These are phyloP conservation scores for Elsinoe ampelina DNA, from an alignment of 2,329 filamentous ascomycete species.

Conservation along the genomic window DNA sequence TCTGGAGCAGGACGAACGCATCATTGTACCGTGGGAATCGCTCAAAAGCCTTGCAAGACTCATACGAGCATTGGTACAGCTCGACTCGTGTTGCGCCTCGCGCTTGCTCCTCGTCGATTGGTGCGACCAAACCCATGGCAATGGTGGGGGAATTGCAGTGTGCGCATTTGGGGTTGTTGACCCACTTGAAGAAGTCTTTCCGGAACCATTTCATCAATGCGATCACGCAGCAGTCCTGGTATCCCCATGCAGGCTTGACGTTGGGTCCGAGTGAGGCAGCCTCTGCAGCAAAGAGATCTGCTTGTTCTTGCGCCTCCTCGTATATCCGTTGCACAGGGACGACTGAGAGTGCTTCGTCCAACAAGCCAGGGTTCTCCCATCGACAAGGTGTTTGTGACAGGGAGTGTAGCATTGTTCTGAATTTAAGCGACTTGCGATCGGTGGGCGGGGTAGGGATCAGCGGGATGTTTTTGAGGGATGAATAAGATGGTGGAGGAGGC, in stretches of 20 bases:
- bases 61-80: constrained; percentile 75
- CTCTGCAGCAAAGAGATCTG: constrained; percentile 75
- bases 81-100: constrained; percentile 82
- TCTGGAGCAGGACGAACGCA: constrained; percentile 85
- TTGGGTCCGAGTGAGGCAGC: constrained; percentile 78
- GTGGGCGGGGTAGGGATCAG: constrained; percentile 64
- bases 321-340: constrained; percentile 90
- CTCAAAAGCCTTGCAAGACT: constrained; percentile 67
- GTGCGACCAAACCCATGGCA: constrained; percentile 70
- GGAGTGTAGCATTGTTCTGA: constrained; percentile 66
- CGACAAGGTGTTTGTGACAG: constrained; percentile 81
- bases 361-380: constrained; percentile 89
- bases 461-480: constrained; percentile 53
- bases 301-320: constrained; percentile 86
- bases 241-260: constrained; percentile 77
- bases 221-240: constrained; percentile 91
- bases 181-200: constrained; percentile 87
- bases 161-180: constrained; percentile 86
- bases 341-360: constrained; percentile 81
- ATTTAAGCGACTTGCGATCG: constrained; percentile 40
- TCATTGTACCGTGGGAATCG: constrained; percentile 92
- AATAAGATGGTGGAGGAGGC: constrained; percentile 47
- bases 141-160: constrained; percentile 75
- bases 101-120: constrained; percentile 79
- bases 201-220: constrained; percentile 95